Evolutionary conservation across 108 stramenopile genomes (phyloP), one percentile per base, ranked within the genome.

Genomic region (Hondaea fermentalgiana): DNA sequence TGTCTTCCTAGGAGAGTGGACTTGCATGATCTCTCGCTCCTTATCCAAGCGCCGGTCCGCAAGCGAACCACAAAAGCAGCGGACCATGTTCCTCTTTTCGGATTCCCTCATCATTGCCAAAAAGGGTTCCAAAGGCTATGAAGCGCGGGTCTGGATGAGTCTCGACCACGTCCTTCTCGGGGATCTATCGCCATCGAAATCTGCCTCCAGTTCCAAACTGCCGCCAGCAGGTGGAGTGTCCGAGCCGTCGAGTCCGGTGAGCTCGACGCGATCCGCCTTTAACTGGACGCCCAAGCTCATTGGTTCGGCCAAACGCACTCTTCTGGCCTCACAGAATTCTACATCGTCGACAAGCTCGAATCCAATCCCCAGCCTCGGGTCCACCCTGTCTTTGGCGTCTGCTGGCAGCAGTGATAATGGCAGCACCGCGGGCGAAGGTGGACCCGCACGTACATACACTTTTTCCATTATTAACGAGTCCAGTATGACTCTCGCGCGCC

Each of bases 61-160:
- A 6, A 23, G 51, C 3, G 64, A 17, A 69, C 64, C 64, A 17
- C 76, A 53, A 45, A 83, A 83, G 51, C 76, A 47, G 51, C 76
- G 76, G 0, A 83, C 76, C 28, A 53, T 83, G 45, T 83, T 83
- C 0, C 51, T 83, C n/a, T 83, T 83, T 83, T 83, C 76, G 6
- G 76, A 83, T 28, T 53, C 51, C 51, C 51, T 83, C n/a, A 47
- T 83, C 25, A 47, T 83, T 2, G 51, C 76, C 45, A 83, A 83
- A 45, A 83, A 83, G 76, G 76, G 76, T 12, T 83, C 76, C 25
- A 83, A 83, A 35, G 76, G 76, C 4, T 83, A 83, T 45, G 76
- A 83, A 28, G 76, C 76, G 6, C 45, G 51, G 14, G 45, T 83
- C 0, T 47, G 45, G 49, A 83, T 83, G 76, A 16, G 14, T 17